Base-by-base conservation (phyloP, 495 filamentous ascomycete genomes). In the Aspergillus diversus region DNA sequence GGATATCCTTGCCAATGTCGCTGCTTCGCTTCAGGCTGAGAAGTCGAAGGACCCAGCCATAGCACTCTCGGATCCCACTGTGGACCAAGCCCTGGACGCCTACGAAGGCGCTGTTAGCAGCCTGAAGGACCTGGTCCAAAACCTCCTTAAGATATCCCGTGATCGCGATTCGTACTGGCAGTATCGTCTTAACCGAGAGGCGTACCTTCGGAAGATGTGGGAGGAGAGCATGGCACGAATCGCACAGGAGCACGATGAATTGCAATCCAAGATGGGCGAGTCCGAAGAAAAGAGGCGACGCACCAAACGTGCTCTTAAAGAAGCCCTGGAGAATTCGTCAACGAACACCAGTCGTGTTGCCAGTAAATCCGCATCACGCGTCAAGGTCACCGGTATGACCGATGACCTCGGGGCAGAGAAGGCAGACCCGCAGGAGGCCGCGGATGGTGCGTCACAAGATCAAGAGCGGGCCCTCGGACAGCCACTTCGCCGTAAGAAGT, bases 91-190 rank as follows among this genome's bases (percentile, higher is more conserved):
- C 7, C 76, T 97, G n/a, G 74, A 85, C 35, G 92, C 93, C 0
- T 99, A 97, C 67, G 93, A 97, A 64, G 86, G 87, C 53, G 94
- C 95, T 3, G 91, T 98, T 60, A 86, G 86, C 64, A 96, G 92
- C 64, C 82, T 99, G 31, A 96, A 92, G 66, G 88, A 87, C 3
- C 82, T 98, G 12, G 84, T 98, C 63, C 90, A 91, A 5, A 93
- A 96, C 72, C 84, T 98, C 4, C 77, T 97, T 12, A 91, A 91
- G 37, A 98, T 99, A 68, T 93, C 92, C 15, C 85, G 90, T 60
- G 95, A 99, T 68, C 89, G 96, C 33, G 95, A 99, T 75, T 86
- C 92, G 0, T 96, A 97, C 71, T 99, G 95, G 95, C 93, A 97
- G 73, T 94, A 95, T 72, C 87, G 95, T 15, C 83, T 99, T 33